These are phyloP conservation scores for Ophiostoma ulmi DNA, from an alignment of 2,329 filamentous ascomycete genomes.

Conservation along the genomic window DNA sequence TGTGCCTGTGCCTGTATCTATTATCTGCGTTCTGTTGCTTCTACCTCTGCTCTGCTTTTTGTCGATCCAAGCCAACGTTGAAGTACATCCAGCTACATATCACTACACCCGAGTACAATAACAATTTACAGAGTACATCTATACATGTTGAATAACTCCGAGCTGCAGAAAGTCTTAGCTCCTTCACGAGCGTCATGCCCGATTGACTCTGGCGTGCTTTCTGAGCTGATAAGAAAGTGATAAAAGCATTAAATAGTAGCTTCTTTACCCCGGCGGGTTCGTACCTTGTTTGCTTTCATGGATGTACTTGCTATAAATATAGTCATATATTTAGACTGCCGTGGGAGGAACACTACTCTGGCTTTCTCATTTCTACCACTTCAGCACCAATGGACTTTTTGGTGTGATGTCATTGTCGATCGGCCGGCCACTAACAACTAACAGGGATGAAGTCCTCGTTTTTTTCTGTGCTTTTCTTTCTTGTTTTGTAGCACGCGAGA, in stretches of 20 bases:
- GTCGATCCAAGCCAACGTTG: not conserved
- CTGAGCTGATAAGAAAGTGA: too few relatives aligned
- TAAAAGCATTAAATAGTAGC: not conserved
- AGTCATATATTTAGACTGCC: not conserved
- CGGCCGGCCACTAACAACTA: not conserved
- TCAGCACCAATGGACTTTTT: not conserved
- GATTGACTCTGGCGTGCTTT: not conserved
- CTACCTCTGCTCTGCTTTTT: not conserved
- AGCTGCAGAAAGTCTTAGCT: not conserved
- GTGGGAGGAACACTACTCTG: not conserved
- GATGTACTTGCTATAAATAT: not conserved
- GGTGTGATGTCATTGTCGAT: constrained; percentile 13
- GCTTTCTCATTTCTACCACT: not conserved
- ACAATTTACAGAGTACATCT: not conserved
- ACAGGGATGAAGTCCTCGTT: not conserved
- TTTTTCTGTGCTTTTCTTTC: not conserved
- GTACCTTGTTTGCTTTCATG: not conserved
- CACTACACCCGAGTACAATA: not conserved
- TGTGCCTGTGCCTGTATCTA: not conserved
- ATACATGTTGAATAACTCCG: not conserved
- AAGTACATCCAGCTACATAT: not conserved
- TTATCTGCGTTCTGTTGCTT: not conserved
- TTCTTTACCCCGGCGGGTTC: not conserved
- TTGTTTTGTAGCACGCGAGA: constrained; percentile 1
- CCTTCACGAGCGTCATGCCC: not conserved